Percentiles rank a stretch among this genome's conserved stretches.
Evolutionary conservation across 345 rosid species (phyloP).

Genomic region (Kernera saxatilis): DNA sequence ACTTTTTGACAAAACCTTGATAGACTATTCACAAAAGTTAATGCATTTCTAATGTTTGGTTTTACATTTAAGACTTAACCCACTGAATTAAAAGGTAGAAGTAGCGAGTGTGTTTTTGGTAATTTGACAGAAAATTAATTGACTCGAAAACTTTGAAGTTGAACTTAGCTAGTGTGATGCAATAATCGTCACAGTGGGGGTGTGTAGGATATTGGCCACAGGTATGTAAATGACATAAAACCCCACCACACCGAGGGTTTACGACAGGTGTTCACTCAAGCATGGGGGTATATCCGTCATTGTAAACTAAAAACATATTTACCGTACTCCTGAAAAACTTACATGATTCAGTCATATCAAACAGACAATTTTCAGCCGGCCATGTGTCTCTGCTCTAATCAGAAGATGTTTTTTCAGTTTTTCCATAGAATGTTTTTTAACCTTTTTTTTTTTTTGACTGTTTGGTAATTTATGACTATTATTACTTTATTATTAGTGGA

Average conservation of each 20-base stretch:
- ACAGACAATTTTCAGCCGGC: slow-evolving; percentile 15
- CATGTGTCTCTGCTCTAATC: slow-evolving; percentile 30
- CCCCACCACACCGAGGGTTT: neutral
- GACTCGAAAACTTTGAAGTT: slow-evolving; percentile 16
- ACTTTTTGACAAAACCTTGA: slow-evolving; percentile 13
- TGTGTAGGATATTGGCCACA: slow-evolving; percentile 10
- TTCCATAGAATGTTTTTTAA: slow-evolving; percentile 27
- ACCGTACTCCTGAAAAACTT: slow-evolving; percentile 35
- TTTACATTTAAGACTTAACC: slow-evolving; percentile 8
- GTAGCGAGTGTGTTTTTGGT: neutral
- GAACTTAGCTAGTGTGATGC: slow-evolving; percentile 1
- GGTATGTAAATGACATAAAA: slow-evolving; percentile 8
- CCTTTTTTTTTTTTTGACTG: neutral
- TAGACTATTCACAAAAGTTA: neutral
- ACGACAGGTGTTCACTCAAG: neutral
- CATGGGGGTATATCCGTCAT: neutral
- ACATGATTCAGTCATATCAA: slow-evolving; percentile 25
- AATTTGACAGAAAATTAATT: slow-evolving; percentile 6
- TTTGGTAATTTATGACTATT: slow-evolving; percentile 2
- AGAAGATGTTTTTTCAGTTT: slow-evolving; percentile 27
- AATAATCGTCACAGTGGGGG: slow-evolving; percentile 1
- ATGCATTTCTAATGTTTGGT: neutral
- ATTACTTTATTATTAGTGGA: neutral
- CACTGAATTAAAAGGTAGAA: neutral
- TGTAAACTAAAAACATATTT: slow-evolving; percentile 10